phyloP scores from a whole-genome alignment of 805 yeast genomes.

The Spathaspora passalidarum region DNA sequence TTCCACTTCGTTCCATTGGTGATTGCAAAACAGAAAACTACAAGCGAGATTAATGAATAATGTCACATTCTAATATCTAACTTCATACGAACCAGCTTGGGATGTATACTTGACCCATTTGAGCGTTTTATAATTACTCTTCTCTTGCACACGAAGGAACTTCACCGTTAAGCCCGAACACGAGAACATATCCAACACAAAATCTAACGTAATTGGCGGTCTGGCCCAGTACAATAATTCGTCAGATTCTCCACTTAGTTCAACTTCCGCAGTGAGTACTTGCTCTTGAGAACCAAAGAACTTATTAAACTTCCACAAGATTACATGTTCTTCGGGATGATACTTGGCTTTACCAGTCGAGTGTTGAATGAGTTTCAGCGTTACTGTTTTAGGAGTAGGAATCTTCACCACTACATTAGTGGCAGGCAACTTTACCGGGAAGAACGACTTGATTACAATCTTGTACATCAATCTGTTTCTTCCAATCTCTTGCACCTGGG shows the following conservation, averaged over 20 bases:
- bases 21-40: not conserved
- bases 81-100: slow-evolving; percentile 76
- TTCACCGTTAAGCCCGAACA: slow-evolving; percentile 74
- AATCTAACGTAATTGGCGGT: slow-evolving; percentile 73
- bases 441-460: slow-evolving; percentile 61
- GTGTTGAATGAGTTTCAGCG: slow-evolving; percentile 28
- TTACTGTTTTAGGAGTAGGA: slow-evolving; percentile 57
- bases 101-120: slow-evolving; percentile 87
- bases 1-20: not conserved
- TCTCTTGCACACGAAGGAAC: slow-evolving; percentile 64
- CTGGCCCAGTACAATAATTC: slow-evolving; percentile 49
- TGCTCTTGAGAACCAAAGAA: slow-evolving; percentile 66
- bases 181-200: slow-evolving; percentile 70
- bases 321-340: slow-evolving; percentile 58
- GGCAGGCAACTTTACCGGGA: slow-evolving; percentile 56
- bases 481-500: slow-evolving; percentile 48
- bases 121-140: slow-evolving; percentile 59
- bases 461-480: slow-evolving; percentile 49
- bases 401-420: slow-evolving; percentile 60
- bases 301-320: slow-evolving; percentile 70
- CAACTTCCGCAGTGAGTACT: slow-evolving; percentile 51
- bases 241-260: slow-evolving; percentile 22
- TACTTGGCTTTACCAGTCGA: slow-evolving; percentile 69
- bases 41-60: not conserved
- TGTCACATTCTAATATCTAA: slow-evolving; percentile 51